Conservation (phyloP, 169 alveolate species). For the Plasmodium billcollinsi region DNA sequence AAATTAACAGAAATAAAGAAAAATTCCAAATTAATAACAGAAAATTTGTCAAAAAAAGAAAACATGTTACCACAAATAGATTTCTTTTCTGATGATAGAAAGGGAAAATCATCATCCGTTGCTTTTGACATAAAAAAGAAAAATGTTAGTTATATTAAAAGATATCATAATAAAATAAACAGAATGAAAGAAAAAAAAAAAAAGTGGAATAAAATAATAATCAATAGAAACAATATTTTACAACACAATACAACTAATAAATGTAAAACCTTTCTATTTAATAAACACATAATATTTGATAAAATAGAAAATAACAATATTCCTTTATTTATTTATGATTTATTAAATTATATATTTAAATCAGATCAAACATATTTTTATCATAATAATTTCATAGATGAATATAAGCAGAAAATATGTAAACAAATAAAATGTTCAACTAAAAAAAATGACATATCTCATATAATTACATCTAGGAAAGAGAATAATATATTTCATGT, state of each 20-base stretch:
- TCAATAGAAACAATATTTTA: constrained; percentile 66
- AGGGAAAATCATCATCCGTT: not conserved
- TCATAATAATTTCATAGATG: constrained; percentile 65
- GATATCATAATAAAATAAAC: not conserved
- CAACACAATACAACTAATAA: constrained; percentile 72
- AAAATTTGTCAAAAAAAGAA: not conserved
- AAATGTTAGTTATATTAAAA: not conserved
- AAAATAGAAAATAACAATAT: constrained; percentile 32
- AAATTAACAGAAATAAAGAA: not conserved
- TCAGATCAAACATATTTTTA: constrained; percentile 59
- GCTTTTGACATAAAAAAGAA: not conserved
- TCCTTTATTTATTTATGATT: constrained; percentile 45
- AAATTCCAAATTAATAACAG: not conserved
- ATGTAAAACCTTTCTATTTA: constrained; percentile 54
- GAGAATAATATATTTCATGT: not conserved
- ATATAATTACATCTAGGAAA: constrained; percentile 15
- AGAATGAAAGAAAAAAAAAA: constrained; percentile 20
- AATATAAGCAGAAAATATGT: constrained; percentile 57
- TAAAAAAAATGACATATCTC: constrained; percentile 55
- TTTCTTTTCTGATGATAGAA: not conserved
- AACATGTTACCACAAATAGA: not conserved
- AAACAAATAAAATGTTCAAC: constrained; percentile 69
- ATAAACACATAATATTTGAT: constrained; percentile 49
- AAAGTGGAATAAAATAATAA: constrained; percentile 71
- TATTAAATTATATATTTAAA: constrained; percentile 52